Evolutionary conservation across 148 eudicot genomes (phyloP).

Genomic region (Pharnaceum exiguum): DNA sequence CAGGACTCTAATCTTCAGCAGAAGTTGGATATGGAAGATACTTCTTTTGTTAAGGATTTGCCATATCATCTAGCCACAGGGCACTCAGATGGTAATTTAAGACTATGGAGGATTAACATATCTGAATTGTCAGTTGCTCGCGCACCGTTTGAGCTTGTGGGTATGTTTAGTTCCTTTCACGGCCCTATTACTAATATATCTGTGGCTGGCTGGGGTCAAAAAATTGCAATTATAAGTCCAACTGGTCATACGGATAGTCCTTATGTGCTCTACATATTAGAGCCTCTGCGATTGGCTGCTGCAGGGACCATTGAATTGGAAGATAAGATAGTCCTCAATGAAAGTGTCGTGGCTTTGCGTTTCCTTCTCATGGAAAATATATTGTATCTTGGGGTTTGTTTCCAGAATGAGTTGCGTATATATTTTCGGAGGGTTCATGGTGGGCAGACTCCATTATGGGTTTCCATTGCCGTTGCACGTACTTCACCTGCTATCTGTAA

Average conservation of each 20-base stretch:
- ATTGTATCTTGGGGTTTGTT: constrained; percentile 75
- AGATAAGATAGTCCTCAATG: constrained; percentile 52
- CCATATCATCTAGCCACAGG: constrained; percentile 84
- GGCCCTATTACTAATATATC: constrained; percentile 54
- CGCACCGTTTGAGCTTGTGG: constrained; percentile 74
- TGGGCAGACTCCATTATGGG: constrained; percentile 44
- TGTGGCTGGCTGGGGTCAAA: constrained; percentile 65
- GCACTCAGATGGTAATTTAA: constrained; percentile 62
- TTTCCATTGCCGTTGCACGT: constrained; percentile 51
- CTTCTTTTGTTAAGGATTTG: constrained; percentile 20
- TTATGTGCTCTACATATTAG: constrained; percentile 57
- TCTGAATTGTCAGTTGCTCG: constrained; percentile 28
- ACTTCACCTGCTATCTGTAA: constrained; percentile 37
- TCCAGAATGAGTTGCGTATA: constrained; percentile 59
- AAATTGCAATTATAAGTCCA: constrained; percentile 61
- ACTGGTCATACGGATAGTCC: constrained; percentile 22
- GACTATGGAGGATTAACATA: constrained; percentile 68
- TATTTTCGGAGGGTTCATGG: constrained; percentile 50
- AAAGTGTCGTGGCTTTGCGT: constrained; percentile 45
- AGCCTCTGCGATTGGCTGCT: constrained; percentile 40
- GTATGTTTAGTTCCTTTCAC: constrained; percentile 51
- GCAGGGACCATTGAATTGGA: constrained; percentile 59
- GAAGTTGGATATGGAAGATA: constrained; percentile 27
- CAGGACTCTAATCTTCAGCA: constrained; percentile 24
- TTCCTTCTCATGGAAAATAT: constrained; percentile 70